Conservation (phyloP, 2,329 filamentous ascomycete species). For the Sporothrix phasma region DNA sequence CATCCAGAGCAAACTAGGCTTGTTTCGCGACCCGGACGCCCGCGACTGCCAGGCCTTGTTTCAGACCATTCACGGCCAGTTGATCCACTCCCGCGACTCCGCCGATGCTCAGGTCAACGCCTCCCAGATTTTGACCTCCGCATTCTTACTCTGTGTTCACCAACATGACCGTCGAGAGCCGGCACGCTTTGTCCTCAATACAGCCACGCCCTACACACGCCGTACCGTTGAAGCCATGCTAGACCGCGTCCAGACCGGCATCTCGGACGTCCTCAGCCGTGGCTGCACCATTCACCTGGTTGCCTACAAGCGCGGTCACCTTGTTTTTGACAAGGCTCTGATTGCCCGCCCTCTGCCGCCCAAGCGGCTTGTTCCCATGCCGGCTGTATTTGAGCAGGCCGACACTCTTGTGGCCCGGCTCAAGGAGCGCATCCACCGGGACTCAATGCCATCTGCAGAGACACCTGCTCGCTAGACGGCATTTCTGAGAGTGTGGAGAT, state of each 20-base stretch:
- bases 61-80: conserved; percentile 28
- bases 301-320: conserved; percentile 43
- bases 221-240: conserved; percentile 39
- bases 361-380: conserved; percentile 25
- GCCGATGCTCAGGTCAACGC: conserved; percentile 33
- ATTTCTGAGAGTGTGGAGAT: conserved; percentile 21
- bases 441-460: conserved; percentile 42
- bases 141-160: conserved; percentile 37
- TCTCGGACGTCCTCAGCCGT: conserved; percentile 39
- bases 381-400: conserved; percentile 29
- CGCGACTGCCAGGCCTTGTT: conserved; percentile 38
- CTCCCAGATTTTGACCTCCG: conserved; percentile 41
- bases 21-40: conserved; percentile 36
- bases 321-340: conserved; percentile 41
- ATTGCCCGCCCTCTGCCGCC: conserved; percentile 30
- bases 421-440: conserved; percentile 36
- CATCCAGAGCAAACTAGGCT: conserved; percentile 33
- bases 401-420: conserved; percentile 32
- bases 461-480: conserved; percentile 38
- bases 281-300: conserved; percentile 38
- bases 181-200: conserved; percentile 34
- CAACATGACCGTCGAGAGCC: conserved; percentile 39
- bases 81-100: conserved; percentile 31
- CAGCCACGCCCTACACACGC: conserved; percentile 33
- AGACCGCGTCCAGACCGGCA: conserved; percentile 41